A percentile compares a stretch with the other conserved stretches of the same genome.
Evolutionary conservation across 1,284 basidiomycete species (phyloP).

Genomic region (Mrakiaceae sp.): DNA sequence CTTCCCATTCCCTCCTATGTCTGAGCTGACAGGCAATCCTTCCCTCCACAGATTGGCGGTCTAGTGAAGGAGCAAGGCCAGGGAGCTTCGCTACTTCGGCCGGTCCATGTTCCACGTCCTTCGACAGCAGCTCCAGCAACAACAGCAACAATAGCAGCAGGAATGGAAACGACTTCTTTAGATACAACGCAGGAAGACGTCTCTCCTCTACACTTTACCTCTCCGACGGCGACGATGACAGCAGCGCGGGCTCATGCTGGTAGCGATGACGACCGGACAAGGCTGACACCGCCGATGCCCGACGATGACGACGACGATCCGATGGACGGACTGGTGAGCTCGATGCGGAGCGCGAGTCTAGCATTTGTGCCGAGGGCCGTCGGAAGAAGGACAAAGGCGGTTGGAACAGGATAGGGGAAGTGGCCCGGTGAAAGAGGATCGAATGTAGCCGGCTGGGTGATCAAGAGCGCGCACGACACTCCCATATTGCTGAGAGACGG

Average conservation of each 20-base stretch:
- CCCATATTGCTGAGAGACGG: too few species aligned
- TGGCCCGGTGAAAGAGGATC: too few species aligned
- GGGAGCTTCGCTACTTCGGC: conserved; percentile 7
- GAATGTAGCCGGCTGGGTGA: too few species aligned
- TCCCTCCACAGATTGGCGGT: conserved; percentile 5
- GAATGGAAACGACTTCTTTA: too few species aligned
- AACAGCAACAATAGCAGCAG: not conserved
- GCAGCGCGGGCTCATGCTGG: too few species aligned
- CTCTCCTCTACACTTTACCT: not conserved
- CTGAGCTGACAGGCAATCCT: not conserved
- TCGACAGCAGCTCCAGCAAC: not conserved
- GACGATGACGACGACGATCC: conserved; percentile 17
- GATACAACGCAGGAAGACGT: too few species aligned
- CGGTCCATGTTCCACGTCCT: not conserved
- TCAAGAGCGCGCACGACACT: too few species aligned
- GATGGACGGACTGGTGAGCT: conserved; percentile 16
- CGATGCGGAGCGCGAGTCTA: not conserved
- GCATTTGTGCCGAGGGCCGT: conserved; percentile 9
- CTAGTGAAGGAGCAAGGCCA: not conserved
- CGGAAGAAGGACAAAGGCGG: not conserved
- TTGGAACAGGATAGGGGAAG: not conserved
- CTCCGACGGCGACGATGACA: not conserved
- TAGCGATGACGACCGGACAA: too few species aligned
- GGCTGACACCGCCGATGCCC: not conserved
- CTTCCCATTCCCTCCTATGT: not conserved